Evolutionary conservation across 2,329 filamentous ascomycete genomes (phyloP).

Genomic region (Fusarium euwallaceae): DNA sequence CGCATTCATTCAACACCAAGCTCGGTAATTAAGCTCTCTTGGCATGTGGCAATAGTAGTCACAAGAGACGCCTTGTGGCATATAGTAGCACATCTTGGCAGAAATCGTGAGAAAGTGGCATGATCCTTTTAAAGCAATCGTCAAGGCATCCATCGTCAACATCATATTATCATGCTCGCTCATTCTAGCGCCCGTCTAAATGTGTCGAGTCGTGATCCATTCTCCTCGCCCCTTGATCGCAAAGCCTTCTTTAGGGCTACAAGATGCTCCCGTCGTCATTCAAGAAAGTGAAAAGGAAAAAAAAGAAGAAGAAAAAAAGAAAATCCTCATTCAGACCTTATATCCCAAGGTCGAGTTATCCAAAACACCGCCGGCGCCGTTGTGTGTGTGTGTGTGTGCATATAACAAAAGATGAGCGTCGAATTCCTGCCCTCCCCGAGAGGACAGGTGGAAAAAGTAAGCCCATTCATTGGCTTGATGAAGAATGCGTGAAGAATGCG

Average conservation of each 20-base stretch:
- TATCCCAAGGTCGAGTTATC: slow-evolving; percentile 31
- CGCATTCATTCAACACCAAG: neutral
- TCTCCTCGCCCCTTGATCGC: neutral
- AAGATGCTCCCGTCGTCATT: slow-evolving; percentile 3
- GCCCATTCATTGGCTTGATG: slow-evolving; percentile 2
- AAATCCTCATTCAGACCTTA: slow-evolving; percentile 29
- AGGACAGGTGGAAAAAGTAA: slow-evolving; percentile 2
- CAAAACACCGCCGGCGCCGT: slow-evolving; percentile 43
- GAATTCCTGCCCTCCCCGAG: neutral
- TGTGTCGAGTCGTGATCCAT: neutral
- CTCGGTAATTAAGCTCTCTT: neutral
- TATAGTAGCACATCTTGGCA: neutral
- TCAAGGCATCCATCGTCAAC: slow-evolving; percentile 13
- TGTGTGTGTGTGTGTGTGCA: slow-evolving; percentile 37
- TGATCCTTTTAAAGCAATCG: neutral
- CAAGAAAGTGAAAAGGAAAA: neutral
- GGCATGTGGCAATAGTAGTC: neutral
- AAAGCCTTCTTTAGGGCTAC: neutral
- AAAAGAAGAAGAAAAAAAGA: slow-evolving; percentile 9
- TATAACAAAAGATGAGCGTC: slow-evolving; percentile 28
- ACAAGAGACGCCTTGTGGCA: neutral
- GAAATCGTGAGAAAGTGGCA: neutral
- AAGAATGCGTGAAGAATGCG: slow-evolving; percentile 17
- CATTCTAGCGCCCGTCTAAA: slow-evolving; percentile 9
- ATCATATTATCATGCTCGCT: neutral